Base-by-base conservation (phyloP, 2,329 filamentous ascomycete species). In the Ceratocystis variospora region DNA sequence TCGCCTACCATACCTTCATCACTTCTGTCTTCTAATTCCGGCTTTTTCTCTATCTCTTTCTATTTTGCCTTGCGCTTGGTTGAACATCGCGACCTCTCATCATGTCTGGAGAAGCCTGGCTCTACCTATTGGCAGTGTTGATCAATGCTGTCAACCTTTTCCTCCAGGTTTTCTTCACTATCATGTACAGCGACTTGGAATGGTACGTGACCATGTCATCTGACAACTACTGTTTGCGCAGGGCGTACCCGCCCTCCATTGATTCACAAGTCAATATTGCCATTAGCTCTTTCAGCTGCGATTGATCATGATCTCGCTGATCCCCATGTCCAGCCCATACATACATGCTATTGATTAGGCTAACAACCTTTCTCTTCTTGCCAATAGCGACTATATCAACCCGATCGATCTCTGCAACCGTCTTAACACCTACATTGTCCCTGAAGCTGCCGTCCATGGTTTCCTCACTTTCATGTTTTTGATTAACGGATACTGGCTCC, bases 91-190 rank as follows among this genome's bases (percentile, higher is more conserved):
- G 37, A 62, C 62, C 31, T 33, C 41, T 62, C 62, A 70, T 62
- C 71, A 96, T 96, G 92, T 96, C 92, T 74, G 92, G 92, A 78
- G 92, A 96, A 84, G 92, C 92, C 77, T 96, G 94, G 94, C 82
- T 99, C 77, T 99, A 95, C 81, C 87, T 99, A 73, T 83, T 99
- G 79, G 87, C 93, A 79, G 95, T 99, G 78, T 84, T 99, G 76
- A 95, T 99, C 82, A 99, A 99, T 81, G 94, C 94, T 81, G 92
- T 99, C 85, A 99, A 99, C 83, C 85, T 99, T 75, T 99, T 99
- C 79, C 84, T 99, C 67, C 95, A 99, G 81, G 94, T 99, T 73
- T 99, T 99, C 84, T 99, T 99, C 81, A 99, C 94, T 68, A 99
- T 99, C 76, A 99, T 99, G 95, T 99, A 97, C 81, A 96, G 90